phyloP scores from a whole-genome alignment of 306 rosid genomes.

The Casuarina equisetifolia region DNA sequence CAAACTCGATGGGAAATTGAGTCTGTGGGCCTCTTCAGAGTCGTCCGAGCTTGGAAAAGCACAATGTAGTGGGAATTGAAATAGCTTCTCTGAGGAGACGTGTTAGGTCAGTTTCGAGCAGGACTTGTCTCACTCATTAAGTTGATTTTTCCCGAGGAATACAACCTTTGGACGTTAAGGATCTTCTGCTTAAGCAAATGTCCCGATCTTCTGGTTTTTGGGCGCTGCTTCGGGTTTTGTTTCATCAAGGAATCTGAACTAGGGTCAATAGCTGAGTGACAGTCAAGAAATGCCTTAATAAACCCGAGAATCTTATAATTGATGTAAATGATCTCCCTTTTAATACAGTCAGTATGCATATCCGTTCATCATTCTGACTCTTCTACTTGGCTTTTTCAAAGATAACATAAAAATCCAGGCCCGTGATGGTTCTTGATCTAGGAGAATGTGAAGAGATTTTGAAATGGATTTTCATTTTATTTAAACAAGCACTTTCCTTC shows the following conservation, averaged over 20 bases:
- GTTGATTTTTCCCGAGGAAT: not conserved
- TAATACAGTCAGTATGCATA: no score
- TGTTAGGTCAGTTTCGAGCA: not conserved
- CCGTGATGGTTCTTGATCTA: no score
- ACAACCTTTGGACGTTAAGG: not conserved
- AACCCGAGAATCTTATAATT: no score
- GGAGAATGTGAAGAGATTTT: not conserved
- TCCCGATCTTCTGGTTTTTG: not conserved
- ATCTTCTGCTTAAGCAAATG: not conserved
- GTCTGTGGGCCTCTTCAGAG: not conserved
- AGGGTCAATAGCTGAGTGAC: no score
- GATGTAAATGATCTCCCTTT: no score
- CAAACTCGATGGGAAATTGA: not conserved
- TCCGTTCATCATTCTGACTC: no score
- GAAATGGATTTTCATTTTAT: not conserved
- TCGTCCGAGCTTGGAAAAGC: not conserved
- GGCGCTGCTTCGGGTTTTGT: no score
- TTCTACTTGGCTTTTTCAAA: no score
- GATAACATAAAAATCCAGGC: no score
- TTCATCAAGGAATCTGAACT: no score
- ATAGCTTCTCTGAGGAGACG: not conserved
- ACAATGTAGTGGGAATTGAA: not conserved
- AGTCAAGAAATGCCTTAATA: no score
- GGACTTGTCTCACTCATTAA: not conserved
- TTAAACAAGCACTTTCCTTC: not conserved